phyloP scores from a whole-genome alignment of 2,329 filamentous ascomycete genomes.

The Fusarium sp. region DNA sequence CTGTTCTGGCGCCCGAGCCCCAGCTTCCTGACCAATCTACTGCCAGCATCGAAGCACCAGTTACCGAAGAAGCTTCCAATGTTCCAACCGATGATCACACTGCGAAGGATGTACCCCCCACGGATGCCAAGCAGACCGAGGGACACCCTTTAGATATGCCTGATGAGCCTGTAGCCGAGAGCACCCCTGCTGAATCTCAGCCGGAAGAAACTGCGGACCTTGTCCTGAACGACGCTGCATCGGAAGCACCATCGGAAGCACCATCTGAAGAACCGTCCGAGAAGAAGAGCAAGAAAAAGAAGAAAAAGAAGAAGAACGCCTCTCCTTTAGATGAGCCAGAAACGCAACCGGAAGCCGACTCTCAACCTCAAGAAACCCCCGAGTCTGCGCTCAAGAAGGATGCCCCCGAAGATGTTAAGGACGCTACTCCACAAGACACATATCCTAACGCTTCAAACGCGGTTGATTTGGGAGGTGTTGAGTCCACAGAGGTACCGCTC shows the following conservation, averaged over 20 bases:
- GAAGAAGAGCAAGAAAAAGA: conserved; percentile 55
- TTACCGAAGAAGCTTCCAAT: not conserved
- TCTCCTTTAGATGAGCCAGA: conserved; percentile 33
- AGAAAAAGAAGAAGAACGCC: conserved; percentile 51
- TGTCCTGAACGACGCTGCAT: conserved; percentile 9
- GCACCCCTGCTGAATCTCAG: conserved; percentile 11
- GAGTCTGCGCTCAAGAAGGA: conserved; percentile 7
- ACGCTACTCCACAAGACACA: conserved; percentile 16
- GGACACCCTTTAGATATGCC: not conserved
- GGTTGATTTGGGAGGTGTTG: conserved; percentile 14
- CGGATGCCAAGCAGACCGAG: conserved; percentile 19
- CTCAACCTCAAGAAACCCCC: conserved; percentile 17
- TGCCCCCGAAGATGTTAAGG: conserved; percentile 15
- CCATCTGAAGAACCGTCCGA: conserved; percentile 25
- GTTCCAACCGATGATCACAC: not conserved
- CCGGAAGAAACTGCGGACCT: conserved; percentile 10
- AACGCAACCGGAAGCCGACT: conserved; percentile 31
- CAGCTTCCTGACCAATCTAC: conserved; percentile 18
- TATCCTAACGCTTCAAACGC: conserved; percentile 5
- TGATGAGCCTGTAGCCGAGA: conserved; percentile 2
- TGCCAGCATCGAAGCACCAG: not conserved
- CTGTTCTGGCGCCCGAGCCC: conserved; percentile 22
- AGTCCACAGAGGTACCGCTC: conserved; percentile 18
- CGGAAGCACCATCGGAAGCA: conserved; percentile 16
- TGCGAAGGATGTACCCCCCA: not conserved